These are phyloP conservation scores for Myochromella boudieri DNA, from an alignment of 768 basidiomycete species.

Conservation along the genomic window DNA sequence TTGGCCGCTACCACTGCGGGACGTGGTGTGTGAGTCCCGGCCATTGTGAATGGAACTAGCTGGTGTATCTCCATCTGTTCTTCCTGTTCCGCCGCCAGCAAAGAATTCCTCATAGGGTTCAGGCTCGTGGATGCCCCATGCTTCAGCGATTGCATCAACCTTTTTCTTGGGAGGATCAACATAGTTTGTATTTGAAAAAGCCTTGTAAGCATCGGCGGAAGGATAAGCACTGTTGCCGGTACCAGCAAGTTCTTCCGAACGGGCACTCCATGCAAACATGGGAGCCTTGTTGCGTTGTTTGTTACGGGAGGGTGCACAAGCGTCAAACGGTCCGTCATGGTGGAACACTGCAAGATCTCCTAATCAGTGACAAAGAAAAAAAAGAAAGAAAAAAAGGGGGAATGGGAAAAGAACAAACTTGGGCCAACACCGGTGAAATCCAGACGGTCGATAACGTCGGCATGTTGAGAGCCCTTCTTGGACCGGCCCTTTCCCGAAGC, in stretches of 20 bases:
- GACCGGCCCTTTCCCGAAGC: slow-evolving; percentile 43
- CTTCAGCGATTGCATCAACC: slow-evolving; percentile 86
- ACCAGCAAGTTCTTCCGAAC: slow-evolving; percentile 37
- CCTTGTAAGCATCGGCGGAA: slow-evolving; percentile 42
- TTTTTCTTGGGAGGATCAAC: slow-evolving; percentile 78
- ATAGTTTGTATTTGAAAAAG: slow-evolving; percentile 46
- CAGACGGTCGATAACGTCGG: slow-evolving; percentile 87
- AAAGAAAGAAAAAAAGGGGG: slow-evolving; percentile 9
- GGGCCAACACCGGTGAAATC: slow-evolving; percentile 84
- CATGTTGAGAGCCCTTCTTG: slow-evolving; percentile 78
- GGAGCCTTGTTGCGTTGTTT: slow-evolving; percentile 77
- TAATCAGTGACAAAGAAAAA: slow-evolving; percentile 17
- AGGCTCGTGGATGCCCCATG: slow-evolving; percentile 91
- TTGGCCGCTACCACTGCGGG: slow-evolving; percentile 22
- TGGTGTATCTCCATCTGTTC: slow-evolving; percentile 53
- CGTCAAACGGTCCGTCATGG: slow-evolving; percentile 91
- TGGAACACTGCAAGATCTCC: slow-evolving; percentile 67
- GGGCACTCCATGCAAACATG: slow-evolving; percentile 71
- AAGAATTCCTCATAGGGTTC: slow-evolving; percentile 91
- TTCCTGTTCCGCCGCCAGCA: slow-evolving; percentile 67
- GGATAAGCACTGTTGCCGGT: slow-evolving; percentile 53
- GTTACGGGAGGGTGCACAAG: slow-evolving; percentile 89
- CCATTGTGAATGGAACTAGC: slow-evolving; percentile 72
- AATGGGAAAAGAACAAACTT: slow-evolving; percentile 51
- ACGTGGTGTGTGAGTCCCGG: slow-evolving; percentile 44